Conservation (phyloP, 495 filamentous ascomycete genomes). For the Xylaria sp. region DNA sequence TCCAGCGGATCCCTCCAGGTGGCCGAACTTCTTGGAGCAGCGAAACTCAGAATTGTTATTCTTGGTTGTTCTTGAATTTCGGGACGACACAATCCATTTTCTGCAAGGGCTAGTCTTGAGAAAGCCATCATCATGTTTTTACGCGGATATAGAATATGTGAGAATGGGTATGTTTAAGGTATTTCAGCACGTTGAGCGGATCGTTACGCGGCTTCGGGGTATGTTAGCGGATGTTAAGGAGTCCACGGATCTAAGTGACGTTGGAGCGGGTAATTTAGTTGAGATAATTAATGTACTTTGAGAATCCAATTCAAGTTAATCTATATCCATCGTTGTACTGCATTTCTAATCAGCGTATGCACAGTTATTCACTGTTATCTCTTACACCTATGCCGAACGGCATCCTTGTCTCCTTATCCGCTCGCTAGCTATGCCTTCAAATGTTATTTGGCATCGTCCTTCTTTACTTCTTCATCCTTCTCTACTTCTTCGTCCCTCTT, state of each 20-base stretch:
- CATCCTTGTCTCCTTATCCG: neutral
- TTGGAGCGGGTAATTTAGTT: neutral
- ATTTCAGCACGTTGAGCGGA: neutral
- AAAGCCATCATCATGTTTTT: neutral
- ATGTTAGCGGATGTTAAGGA: neutral
- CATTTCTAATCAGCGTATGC: neutral
- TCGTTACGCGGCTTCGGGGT: neutral
- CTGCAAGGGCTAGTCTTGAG: neutral
- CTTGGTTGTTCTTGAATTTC: neutral
- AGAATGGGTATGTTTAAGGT: neutral
- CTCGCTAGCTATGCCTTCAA: neutral
- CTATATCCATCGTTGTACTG: too few species aligned
- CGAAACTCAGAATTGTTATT: neutral
- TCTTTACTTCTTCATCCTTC: too few species aligned
- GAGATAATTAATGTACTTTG: neutral
- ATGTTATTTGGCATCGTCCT: neutral
- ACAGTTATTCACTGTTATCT: neutral
- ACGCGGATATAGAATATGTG: neutral
- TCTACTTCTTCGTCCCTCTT: too few species aligned
- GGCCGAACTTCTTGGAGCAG: neutral
- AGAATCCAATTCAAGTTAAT: neutral
- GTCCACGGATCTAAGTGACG: neutral
- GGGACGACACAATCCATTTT: neutral
- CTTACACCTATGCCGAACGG: neutral
- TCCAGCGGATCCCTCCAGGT: neutral